Percentiles rank a stretch among this genome's conserved stretches.
These are phyloP conservation scores for Trichoderma parareesei DNA, from an alignment of 495 filamentous ascomycete species.

Conservation along the genomic window DNA sequence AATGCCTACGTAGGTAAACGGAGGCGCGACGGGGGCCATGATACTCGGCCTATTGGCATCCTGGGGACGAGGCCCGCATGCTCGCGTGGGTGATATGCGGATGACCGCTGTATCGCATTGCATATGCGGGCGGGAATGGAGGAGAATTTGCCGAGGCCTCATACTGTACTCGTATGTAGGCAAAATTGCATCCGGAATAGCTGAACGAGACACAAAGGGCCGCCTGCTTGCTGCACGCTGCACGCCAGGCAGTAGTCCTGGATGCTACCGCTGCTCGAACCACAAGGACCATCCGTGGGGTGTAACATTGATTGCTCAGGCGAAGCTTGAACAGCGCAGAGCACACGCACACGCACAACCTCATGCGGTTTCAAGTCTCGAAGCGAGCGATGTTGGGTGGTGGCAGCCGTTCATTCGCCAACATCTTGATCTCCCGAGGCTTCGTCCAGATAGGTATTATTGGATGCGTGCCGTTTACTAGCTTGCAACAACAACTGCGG, in stretches of 20 bases:
- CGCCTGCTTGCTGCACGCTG: too few relatives aligned
- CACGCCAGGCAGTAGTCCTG: too few relatives aligned
- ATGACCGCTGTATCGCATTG: neutral
- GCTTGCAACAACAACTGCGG: neutral
- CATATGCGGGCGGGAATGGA: neutral
- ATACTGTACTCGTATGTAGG: neutral
- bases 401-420: neutral
- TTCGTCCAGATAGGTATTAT: neutral
- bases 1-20: too few relatives aligned
- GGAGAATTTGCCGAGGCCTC: neutral
- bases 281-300: too few relatives aligned
- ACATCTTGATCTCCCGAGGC: neutral
- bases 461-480: neutral
- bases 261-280: too few relatives aligned
- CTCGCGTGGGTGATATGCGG: constrained; percentile 5
- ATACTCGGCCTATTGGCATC: neutral
- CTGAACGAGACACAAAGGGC: neutral
- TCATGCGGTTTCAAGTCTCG: neutral
- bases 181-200: neutral
- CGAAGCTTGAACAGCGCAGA: too few relatives aligned
- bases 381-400: neutral
- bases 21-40: neutral
- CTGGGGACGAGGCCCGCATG: neutral
- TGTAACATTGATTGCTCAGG: too few relatives aligned
- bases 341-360: neutral